Evolutionary conservation across 768 basidiomycete species (phyloP), one percentile per base, ranked within the genome.

Genomic region (Podaxis mareebaensis): DNA sequence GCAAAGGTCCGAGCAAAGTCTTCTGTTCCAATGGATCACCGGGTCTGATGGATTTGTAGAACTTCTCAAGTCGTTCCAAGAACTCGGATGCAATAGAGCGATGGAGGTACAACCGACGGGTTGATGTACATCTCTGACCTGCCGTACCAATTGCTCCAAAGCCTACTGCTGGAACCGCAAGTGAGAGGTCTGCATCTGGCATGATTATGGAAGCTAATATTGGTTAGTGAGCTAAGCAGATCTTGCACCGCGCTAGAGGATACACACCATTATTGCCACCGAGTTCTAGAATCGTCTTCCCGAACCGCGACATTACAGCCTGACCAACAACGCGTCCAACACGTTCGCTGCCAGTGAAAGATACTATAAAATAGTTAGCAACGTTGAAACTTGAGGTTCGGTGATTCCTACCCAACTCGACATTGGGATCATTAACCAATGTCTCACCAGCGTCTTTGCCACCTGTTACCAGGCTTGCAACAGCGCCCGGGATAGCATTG

Each of bases 301-400:
- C 96, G 74, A 96, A 96, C 65, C 94, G 82, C 60, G 87, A 86
- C 73, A 91, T 91, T 2, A 97, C 95, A 65, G 80, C 81, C 77
- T 87, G 88, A n/a, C 92, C 92, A n/a, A 99, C 95, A 62, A 86
- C 83, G 57, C 90, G 84, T 12, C 96, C 96, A 60, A 93, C 88
- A 58, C 81, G 80, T 74, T 99, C 96, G 70, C 92, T 95, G 3
- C 96, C 96, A 2, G 96, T 99, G 75, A 99, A 99, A 40, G 93
- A 95, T 22, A 99, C 94, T 96, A 65, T 33, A 52, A 54, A 52
- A 55, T 40, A 52, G 62, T 51, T 33, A 42, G 54, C 55, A 42
- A 59, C 28, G 48, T 22, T 51, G 68, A 62, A 42, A 49, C 57
- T 55, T 28, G 40, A 11, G 26, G 22, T 26, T 15, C 44, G 48